phyloP scores from a whole-genome alignment of 306 rosid species.

The Gastrolobium villosum region DNA sequence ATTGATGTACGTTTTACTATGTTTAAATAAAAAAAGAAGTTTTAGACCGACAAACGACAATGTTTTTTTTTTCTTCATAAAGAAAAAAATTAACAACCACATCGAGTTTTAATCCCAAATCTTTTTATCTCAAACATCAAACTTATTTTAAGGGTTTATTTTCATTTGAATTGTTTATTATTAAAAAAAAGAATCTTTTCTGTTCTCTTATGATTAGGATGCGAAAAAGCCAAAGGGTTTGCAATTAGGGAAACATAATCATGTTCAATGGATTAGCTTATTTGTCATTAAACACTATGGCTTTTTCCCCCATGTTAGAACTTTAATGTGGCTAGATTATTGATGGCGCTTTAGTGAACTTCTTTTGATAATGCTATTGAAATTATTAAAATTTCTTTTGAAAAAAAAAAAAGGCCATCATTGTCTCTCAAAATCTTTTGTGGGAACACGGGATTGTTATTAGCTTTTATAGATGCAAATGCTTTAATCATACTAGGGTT shows the following conservation, averaged over 20 bases:
- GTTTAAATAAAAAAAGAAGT: not conserved
- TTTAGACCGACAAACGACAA: not conserved
- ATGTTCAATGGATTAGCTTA: slow-evolving; percentile 52
- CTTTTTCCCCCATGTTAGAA: slow-evolving; percentile 38
- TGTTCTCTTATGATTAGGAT: slow-evolving; percentile 48
- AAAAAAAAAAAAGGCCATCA: slow-evolving; percentile 55
- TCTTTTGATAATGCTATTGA: slow-evolving; percentile 75
- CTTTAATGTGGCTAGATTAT: slow-evolving; percentile 43
- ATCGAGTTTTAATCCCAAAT: not conserved
- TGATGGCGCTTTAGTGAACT: slow-evolving; percentile 54
- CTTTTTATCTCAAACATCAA: not conserved
- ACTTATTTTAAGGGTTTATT: not conserved
- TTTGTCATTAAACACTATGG: slow-evolving; percentile 47
- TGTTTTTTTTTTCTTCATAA: not conserved
- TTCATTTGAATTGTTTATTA: slow-evolving; percentile 23
- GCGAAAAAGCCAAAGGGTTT: slow-evolving; percentile 51
- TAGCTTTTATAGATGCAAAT: slow-evolving; percentile 75
- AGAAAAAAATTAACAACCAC: not conserved
- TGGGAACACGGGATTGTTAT: slow-evolving; percentile 81
- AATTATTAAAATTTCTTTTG: slow-evolving; percentile 62
- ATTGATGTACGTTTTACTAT: not conserved
- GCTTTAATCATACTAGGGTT: slow-evolving; percentile 59
- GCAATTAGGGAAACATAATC: slow-evolving; percentile 65
- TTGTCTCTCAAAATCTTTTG: slow-evolving; percentile 72
- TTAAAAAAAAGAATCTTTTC: slow-evolving; percentile 35